These are phyloP conservation scores for Cordyceps javanica DNA, from an alignment of 2,329 filamentous ascomycete species.

Conservation along the genomic window DNA sequence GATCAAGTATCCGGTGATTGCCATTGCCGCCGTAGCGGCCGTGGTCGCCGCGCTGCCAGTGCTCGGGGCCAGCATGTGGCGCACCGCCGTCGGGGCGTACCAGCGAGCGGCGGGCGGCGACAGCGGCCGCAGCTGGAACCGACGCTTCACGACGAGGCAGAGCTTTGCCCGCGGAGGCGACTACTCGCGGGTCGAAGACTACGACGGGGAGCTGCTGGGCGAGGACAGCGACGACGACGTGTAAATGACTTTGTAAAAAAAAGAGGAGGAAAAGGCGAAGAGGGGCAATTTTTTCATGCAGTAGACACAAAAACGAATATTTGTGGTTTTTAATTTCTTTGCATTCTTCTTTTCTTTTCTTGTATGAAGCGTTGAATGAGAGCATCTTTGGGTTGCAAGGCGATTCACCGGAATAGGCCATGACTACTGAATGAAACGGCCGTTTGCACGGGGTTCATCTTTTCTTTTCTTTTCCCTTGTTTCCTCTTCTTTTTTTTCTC, in stretches of 20 bases:
- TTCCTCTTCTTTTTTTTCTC: no score
- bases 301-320: no score
- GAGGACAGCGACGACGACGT: slow-evolving; percentile 92
- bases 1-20: slow-evolving; percentile 77
- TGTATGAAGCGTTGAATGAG: slow-evolving; percentile 10
- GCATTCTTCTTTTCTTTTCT: neutral
- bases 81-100: slow-evolving; percentile 48
- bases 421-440: neutral
- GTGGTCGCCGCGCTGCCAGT: slow-evolving; percentile 61
- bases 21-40: slow-evolving; percentile 58
- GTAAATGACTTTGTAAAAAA: slow-evolving; percentile 13
- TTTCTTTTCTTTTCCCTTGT: no score
- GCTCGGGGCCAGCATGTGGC: slow-evolving; percentile 66
- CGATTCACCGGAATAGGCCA: neutral
- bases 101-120: slow-evolving; percentile 44
- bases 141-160: slow-evolving; percentile 79
- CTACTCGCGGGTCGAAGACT: slow-evolving; percentile 82
- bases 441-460: no score
- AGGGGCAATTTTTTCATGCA: no score
- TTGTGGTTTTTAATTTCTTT: no score
- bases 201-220: slow-evolving; percentile 89
- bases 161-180: slow-evolving; percentile 87
- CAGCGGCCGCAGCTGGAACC: slow-evolving; percentile 44
- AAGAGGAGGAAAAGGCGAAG: neutral
- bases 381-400: neutral